Base-by-base conservation (phyloP, 2,329 filamentous ascomycete species). In the Botrytis porri region DNA sequence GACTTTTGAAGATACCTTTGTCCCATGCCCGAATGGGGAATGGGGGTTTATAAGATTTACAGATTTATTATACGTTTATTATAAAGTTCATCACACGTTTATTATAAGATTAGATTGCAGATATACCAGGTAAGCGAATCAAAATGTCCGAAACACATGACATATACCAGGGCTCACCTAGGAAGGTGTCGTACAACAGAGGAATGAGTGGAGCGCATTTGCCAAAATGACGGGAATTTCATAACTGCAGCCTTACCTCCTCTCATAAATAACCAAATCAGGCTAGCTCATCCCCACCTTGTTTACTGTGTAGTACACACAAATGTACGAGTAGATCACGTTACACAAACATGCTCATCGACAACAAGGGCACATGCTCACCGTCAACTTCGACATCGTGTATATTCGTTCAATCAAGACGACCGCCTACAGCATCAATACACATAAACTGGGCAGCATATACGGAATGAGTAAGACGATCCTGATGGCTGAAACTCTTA, bases 31-130 rank as follows among this genome's bases (percentile, higher is more conserved):
- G n/a, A 43, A 32, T 5, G 10, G 25, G 25, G 4, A 29, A n/a
- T n/a, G n/a, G n/a, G n/a, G n/a, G n/a, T n/a, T n/a, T 14, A n/a
- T 51, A 51, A 51, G 48, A 51, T 51, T 51, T 25, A 14, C 10
- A 51, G 25, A 51, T 51, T 51, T 14, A n/a, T 51, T 51, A 64
- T 32, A 4, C 14, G 18, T 41, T 10, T 35, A 45, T 64, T 64
- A 64, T 32, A 64, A 45, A 41, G 25, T 64, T 64, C 14, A n/a
- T 14, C 25, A 64, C 43, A n/a, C 14, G n/a, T 41, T 12, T 25
- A 45, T 65, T 65, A 48, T 65, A 48, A 65, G 62, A 65, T 65
- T 65, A 65, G 41, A 65, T 65, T 48, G 61, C 39, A 64, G 18
- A 32, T 6, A 43, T 60, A 22, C 29, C 5, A 35, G 29, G 57